Evolutionary conservation across 208 protist species (phyloP).

Genomic region (Acanthamoeba healyi): DNA sequence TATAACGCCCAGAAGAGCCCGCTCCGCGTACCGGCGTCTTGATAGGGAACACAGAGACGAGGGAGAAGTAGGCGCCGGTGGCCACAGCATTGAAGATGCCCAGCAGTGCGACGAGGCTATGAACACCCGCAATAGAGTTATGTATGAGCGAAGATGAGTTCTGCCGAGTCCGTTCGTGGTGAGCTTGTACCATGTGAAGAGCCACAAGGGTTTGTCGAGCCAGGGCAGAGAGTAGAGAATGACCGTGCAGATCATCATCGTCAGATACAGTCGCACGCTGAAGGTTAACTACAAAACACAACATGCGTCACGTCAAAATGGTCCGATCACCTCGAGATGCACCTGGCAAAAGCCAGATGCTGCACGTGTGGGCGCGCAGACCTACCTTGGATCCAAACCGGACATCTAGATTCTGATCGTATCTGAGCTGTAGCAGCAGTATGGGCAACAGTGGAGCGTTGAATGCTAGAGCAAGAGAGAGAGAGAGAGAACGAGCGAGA

Average conservation of each 20-base stretch:
- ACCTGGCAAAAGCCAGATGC: too few species aligned
- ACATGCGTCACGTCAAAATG: not conserved
- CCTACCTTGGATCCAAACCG: conserved; percentile 56
- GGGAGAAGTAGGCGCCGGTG: conserved; percentile 56
- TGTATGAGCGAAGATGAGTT: not conserved
- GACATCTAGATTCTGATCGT: conserved; percentile 37
- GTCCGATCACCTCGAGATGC: too few species aligned
- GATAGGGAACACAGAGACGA: conserved; percentile 66
- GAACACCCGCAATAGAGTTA: not conserved
- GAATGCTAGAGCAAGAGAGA: conserved; percentile 11
- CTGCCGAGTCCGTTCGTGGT: too few species aligned
- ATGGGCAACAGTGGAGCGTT: conserved; percentile 60
- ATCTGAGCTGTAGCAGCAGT: conserved; percentile 20
- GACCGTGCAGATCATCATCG: conserved; percentile 33
- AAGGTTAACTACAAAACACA: conserved; percentile 14
- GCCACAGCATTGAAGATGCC: conserved; percentile 63
- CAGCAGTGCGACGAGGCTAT: conserved; percentile 53
- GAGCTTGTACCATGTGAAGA: conserved; percentile 35
- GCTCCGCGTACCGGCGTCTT: conserved; percentile 41
- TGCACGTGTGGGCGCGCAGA: too few species aligned
- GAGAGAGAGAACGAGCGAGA: not conserved
- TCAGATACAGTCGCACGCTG: conserved; percentile 22
- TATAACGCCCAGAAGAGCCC: not conserved
- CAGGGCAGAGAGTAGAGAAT: conserved; percentile 42
- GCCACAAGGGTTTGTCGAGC: not conserved